Conservation (phyloP, 257 asterid species). For the Gentiana dahurica region DNA sequence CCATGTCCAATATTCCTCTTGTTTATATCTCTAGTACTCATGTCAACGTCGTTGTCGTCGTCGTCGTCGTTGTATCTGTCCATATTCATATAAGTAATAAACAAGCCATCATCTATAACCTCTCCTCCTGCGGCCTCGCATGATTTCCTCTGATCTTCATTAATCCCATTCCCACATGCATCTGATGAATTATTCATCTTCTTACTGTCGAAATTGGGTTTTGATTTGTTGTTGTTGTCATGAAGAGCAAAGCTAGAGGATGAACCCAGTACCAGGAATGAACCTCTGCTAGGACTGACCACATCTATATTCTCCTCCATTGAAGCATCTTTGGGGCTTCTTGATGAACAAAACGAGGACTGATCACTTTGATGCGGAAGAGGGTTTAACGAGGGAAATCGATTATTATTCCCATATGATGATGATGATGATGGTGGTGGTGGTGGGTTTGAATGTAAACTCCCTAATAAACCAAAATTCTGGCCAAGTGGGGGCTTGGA, state of each 20-base stretch:
- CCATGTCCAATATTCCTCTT: constrained; percentile 34
- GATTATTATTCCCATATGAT: constrained; percentile 27
- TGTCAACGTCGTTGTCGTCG: background rate
- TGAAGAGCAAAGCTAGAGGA: constrained; percentile 21
- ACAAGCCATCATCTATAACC: constrained; percentile 41
- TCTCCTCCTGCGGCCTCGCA: constrained; percentile 32
- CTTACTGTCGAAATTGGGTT: constrained; percentile 29
- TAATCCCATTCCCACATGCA: constrained; percentile 12
- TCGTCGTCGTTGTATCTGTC: constrained; percentile 2
- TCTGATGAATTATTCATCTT: constrained; percentile 18
- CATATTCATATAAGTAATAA: constrained; percentile 42
- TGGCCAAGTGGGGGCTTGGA: constrained; percentile 39
- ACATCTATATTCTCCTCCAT: constrained; percentile 50
- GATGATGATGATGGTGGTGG: constrained; percentile 25
- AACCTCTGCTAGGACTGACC: constrained; percentile 29
- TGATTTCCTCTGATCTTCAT: constrained; percentile 8
- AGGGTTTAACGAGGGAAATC: constrained; percentile 88
- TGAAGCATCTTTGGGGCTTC: constrained; percentile 41
- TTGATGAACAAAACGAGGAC: constrained; percentile 36
- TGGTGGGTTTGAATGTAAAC: constrained; percentile 30
- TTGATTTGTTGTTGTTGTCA: constrained; percentile 4
- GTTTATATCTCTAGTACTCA: constrained; percentile 28
- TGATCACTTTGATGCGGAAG: constrained; percentile 39
- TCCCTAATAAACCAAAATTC: constrained; percentile 22
- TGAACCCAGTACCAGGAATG: constrained; percentile 20